Base-by-base conservation (phyloP, 1,139 yeast species). In the Pichia sp. region DNA sequence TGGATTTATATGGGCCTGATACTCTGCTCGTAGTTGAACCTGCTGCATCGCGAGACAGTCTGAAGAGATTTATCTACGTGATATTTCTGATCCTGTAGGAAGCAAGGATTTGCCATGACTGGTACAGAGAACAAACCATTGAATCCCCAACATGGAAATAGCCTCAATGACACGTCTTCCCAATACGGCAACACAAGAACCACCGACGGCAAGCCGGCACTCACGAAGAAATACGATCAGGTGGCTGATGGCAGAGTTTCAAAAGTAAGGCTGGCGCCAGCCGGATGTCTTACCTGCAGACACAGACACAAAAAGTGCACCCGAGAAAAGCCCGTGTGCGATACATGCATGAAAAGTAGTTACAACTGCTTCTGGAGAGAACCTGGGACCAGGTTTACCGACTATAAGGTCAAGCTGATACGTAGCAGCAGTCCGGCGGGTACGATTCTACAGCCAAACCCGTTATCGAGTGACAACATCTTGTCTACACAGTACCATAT, bases 261-360 rank as follows among this genome's bases (percentile, higher is more conserved):
- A 6, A 46, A 46, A 15, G 13, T 7, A n/a, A 47, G 40, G 13
- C 23, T 38, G 6, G 50, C 50, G 29, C n/a, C 38, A 26, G 47
- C 54, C 11, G 93, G 93, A 0, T 86, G 93, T 66, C 68, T 84
- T 50, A 84, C 90, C 0, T 86, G 95, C 63, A 83, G 87, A 59
- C 73, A 79, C 40, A 72, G 93, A 36, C 86, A 86, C 73, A 85
- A 85, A 66, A 80, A 88, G 59, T 86, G 93, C 63, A 84, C 85
- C 64, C 90, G 86, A 64, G 64, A 62, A 1, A 75, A 73, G 55
- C 93, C 93, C 1, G 65, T 69, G 1, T 66, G 69, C 47, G 53
- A 57, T 1, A 57, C 58, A 4, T 67, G 70, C 49, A 36, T 47
- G 19, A 57, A 57, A 31, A 54, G 59, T 34, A 57, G 59, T 8